Conservation (phyloP, 2,329 filamentous ascomycete species). For the Fusarium penzigii region DNA sequence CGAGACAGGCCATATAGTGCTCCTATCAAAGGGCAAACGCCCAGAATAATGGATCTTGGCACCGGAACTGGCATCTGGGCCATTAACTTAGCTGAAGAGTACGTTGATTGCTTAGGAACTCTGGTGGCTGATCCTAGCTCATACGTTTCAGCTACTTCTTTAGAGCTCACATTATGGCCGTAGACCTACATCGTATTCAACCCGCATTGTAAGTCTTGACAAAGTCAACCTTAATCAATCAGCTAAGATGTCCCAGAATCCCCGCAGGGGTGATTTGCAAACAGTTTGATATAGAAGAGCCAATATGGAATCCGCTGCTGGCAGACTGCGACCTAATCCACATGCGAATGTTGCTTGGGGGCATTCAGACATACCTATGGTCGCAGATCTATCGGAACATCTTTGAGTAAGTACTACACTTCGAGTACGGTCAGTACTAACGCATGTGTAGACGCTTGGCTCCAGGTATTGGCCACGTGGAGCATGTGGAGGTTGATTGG, state of each 20-base stretch:
- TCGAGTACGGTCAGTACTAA: slow-evolving; percentile 6
- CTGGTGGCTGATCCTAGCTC: slow-evolving; percentile 1
- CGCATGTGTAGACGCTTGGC: slow-evolving; percentile 81
- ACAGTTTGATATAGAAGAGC: slow-evolving; percentile 75
- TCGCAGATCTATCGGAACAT: slow-evolving; percentile 70
- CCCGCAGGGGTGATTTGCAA: slow-evolving; percentile 57
- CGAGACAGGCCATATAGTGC: slow-evolving; percentile 43
- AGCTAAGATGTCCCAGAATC: slow-evolving; percentile 58
- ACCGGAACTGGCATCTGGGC: no score
- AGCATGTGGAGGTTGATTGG: slow-evolving; percentile 90
- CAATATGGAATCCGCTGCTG: slow-evolving; percentile 54
- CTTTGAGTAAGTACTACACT: slow-evolving; percentile 53
- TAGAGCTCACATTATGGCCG: slow-evolving; percentile 36
- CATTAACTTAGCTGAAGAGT: slow-evolving; percentile 77
- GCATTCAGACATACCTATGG: slow-evolving; percentile 70
- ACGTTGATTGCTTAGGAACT: slow-evolving; percentile 34
- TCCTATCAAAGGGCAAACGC: slow-evolving; percentile 15
- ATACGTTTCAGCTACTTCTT: slow-evolving; percentile 24
- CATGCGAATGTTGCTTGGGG: slow-evolving; percentile 76
- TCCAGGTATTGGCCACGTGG: slow-evolving; percentile 73
- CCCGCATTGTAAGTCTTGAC: slow-evolving; percentile 38
- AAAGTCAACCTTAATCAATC: no score
- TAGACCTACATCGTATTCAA: slow-evolving; percentile 43
- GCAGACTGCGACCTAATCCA: slow-evolving; percentile 79
- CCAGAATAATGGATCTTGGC: slow-evolving; percentile 65